Base-by-base conservation (phyloP, 257 asterid genomes). In the Striga asiatica region DNA sequence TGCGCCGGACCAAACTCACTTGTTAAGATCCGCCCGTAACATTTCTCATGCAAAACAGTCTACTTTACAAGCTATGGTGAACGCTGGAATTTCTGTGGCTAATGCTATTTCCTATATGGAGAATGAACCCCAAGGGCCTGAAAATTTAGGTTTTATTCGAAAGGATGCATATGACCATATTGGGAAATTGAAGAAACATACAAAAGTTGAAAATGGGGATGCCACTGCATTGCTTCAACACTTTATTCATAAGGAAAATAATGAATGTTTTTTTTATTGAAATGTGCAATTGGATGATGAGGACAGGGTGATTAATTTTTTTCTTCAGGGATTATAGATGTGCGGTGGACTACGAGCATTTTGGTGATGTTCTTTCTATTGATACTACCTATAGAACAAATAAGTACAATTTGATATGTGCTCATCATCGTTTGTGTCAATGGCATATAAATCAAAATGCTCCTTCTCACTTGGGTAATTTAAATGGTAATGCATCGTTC, bases 371-470 rank as follows among this genome's bases (percentile, higher is more conserved):
- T 43, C 10, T 43, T n/a, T n/a, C n/a, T n/a, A n/a, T n/a, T n/a
- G n/a, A n/a, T n/a, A n/a, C n/a, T n/a, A n/a, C n/a, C n/a, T n/a
- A n/a, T n/a, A n/a, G n/a, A n/a, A n/a, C n/a, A n/a, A n/a, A n/a
- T n/a, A n/a, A n/a, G n/a, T n/a, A n/a, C n/a, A n/a, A n/a, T 37
- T 37, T 37, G 43, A 37, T 3, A 8, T 37, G 43, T 37, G 43
- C 43, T 8, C 43, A 27, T 11, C 29, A 8, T 9, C 18, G 31
- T 5, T 58, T 43, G 17, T 45, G 54, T 18, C 54, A 58, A 1
- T 58, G 64, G 27, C 54, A 58, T 22, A 58, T 43, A 9, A 24
- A 25, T 24, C 54, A 58, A 43, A 54, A 54, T 37, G 12, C 49
- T 11, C 49, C 34, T 19, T 31, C 42, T 3, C 57, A 51, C 9